Conservation (phyloP, 768 basidiomycete species). For the Termitomyces titanicus region DNA sequence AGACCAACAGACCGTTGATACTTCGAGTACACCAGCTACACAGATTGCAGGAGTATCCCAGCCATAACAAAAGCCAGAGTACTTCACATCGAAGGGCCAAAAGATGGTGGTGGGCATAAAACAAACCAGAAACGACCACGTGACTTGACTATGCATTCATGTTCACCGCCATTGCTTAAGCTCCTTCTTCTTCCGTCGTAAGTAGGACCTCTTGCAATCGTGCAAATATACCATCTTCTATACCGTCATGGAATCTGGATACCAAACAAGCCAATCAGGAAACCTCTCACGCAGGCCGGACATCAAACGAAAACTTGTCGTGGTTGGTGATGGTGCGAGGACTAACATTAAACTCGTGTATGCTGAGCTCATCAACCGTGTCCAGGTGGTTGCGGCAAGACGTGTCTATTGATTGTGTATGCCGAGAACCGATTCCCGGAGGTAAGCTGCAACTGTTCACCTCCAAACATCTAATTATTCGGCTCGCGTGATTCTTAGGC, state of each 20-base stretch:
- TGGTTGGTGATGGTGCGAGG: slow-evolving; percentile 78
- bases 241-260: slow-evolving; percentile 26
- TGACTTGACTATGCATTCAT: slow-evolving; percentile 13
- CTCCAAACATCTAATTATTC: slow-evolving; percentile 14
- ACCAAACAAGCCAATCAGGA: slow-evolving; percentile 22
- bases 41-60: slow-evolving; percentile 49
- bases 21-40: slow-evolving; percentile 47
- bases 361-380: slow-evolving; percentile 16
- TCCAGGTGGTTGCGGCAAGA: slow-evolving; percentile 85
- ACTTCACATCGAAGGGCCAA: slow-evolving; percentile 51
- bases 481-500: slow-evolving; percentile 46
- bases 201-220: neutral
- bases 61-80: slow-evolving; percentile 55
- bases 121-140: slow-evolving; percentile 24
- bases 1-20: slow-evolving; percentile 24
- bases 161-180: neutral
- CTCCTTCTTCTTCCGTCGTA: slow-evolving; percentile 1
- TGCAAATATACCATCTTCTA: slow-evolving; percentile 6
- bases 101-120: slow-evolving; percentile 37
- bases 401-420: slow-evolving; percentile 93
- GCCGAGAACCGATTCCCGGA: slow-evolving; percentile 96
- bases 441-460: slow-evolving; percentile 39
- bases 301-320: slow-evolving; percentile 82
- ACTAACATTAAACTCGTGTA: slow-evolving; percentile 3
- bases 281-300: slow-evolving; percentile 57